A percentile compares a stretch with the other conserved stretches of the same genome.
These are phyloP conservation scores for Erysiphe pulchra DNA, from an alignment of 2,329 filamentous ascomycete genomes.

Conservation along the genomic window DNA sequence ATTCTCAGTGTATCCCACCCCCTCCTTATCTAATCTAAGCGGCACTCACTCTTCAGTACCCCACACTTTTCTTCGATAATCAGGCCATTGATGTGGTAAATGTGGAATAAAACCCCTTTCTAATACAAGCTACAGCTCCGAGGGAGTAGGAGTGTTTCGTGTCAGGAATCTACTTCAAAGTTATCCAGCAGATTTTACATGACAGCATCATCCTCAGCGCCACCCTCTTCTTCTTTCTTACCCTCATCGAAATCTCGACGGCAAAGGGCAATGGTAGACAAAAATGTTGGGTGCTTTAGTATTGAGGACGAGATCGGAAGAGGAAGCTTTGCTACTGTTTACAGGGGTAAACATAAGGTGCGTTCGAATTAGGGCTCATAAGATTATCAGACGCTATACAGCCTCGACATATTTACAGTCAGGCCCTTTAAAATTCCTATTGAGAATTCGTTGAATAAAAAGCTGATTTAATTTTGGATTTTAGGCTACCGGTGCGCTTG, in stretches of 20 bases:
- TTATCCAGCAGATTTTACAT: constrained; percentile 6
- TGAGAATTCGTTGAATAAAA: not conserved
- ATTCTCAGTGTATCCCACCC: not conserved
- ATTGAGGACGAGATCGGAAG: constrained; percentile 81
- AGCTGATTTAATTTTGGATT: constrained; percentile 6
- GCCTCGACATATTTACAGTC: not conserved
- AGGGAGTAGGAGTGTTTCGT: not conserved
- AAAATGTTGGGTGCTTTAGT: constrained; percentile 45
- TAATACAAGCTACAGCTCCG: not conserved
- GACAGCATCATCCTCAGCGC: constrained; percentile 7
- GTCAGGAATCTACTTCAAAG: constrained; percentile 1
- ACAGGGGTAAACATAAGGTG: constrained; percentile 65
- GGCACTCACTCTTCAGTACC: not conserved
- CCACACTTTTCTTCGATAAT: not conserved
- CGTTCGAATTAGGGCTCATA: not conserved
- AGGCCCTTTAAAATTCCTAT: not conserved
- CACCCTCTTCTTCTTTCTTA: constrained; percentile 15
- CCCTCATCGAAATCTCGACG: constrained; percentile 15
- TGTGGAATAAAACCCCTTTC: not conserved
- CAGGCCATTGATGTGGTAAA: not conserved
- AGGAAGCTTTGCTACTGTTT: constrained; percentile 93
- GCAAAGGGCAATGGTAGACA: constrained; percentile 15
- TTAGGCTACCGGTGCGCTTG: constrained; percentile 54
- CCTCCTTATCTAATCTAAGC: not conserved
- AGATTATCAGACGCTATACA: not conserved